Conservation (phyloP, 768 basidiomycete genomes). For the Tremella yokohamensis region DNA sequence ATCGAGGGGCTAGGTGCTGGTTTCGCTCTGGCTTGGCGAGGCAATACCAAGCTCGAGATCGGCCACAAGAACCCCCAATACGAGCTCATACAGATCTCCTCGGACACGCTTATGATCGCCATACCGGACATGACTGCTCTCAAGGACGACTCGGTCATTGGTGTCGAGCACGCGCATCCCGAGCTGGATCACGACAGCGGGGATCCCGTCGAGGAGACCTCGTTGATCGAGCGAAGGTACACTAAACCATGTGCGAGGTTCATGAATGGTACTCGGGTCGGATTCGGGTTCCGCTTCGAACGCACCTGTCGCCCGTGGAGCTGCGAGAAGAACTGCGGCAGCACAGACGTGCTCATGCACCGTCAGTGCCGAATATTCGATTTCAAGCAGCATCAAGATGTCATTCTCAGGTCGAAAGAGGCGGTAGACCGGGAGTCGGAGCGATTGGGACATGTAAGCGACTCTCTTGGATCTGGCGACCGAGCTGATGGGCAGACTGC, state of each 20-base stretch:
- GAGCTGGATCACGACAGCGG: conserved; percentile 10
- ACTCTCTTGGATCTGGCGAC: background rate
- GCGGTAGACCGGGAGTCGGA: conserved; percentile 25
- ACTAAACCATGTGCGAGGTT: conserved; percentile 79
- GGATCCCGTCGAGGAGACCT: conserved; percentile 12
- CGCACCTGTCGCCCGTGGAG: conserved; percentile 66
- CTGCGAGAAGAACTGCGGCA: conserved; percentile 60
- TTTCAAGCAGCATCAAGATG: conserved; percentile 75
- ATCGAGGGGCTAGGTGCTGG: conserved; percentile 72
- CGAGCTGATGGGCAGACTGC: conserved; percentile 24
- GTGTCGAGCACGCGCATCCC: conserved; percentile 15
- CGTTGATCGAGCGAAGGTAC: conserved; percentile 43
- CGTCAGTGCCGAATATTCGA: conserved; percentile 75
- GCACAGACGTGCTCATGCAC: conserved; percentile 58
- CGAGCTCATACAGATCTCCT: conserved; percentile 77
- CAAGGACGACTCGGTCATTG: conserved; percentile 49
- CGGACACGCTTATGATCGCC: conserved; percentile 73
- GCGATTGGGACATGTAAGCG: conserved; percentile 32
- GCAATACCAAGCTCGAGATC: conserved; percentile 66
- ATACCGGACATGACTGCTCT: conserved; percentile 60
- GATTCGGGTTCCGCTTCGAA: conserved; percentile 77
- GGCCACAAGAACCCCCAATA: conserved; percentile 66
- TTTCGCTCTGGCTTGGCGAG: conserved; percentile 79
- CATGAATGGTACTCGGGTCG: conserved; percentile 77
- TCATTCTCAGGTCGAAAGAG: conserved; percentile 57